phyloP scores from a whole-genome alignment of 768 basidiomycete species.

The Austroboletus eburneus region DNA sequence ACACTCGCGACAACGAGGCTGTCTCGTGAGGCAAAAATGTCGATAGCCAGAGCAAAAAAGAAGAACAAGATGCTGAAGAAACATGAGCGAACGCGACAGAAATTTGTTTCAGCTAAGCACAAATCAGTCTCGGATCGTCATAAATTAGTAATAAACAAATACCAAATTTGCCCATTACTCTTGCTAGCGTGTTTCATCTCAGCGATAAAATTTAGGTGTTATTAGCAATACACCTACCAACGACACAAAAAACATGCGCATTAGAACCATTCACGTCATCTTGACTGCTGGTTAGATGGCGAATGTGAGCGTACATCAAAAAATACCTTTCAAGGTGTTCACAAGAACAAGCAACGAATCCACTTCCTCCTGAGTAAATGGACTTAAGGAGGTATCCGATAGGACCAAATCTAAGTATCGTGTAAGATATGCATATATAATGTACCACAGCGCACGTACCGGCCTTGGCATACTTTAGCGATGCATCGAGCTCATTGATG shows the following conservation, averaged over 20 bases:
- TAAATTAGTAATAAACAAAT: not conserved
- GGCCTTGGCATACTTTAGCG: not conserved
- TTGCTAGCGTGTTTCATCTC: not conserved
- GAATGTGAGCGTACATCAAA: not conserved
- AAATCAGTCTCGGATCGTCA: not conserved
- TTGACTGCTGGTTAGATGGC: not conserved
- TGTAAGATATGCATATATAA: not conserved
- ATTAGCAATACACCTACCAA: not conserved
- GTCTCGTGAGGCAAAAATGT: constrained; percentile 6
- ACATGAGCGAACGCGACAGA: constrained; percentile 3
- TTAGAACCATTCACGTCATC: not conserved
- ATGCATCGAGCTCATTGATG: constrained; percentile 1
- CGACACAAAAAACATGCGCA: not conserved
- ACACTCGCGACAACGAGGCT: not conserved
- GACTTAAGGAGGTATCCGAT: not conserved
- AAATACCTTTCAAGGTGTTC: not conserved
- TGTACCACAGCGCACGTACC: not conserved
- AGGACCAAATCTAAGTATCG: not conserved
- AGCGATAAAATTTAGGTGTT: not conserved
- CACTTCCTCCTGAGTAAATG: not conserved
- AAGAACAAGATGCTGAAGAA: constrained; percentile 11
- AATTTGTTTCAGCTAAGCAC: constrained; percentile 20
- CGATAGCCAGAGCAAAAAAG: constrained; percentile 1
- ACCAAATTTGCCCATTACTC: not conserved
- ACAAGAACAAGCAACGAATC: not conserved